A percentile compares a stretch with the other conserved stretches of the same genome.
These are phyloP conservation scores for Aquilaria agallochum DNA, from an alignment of 441 rosid species.

Conservation along the genomic window DNA sequence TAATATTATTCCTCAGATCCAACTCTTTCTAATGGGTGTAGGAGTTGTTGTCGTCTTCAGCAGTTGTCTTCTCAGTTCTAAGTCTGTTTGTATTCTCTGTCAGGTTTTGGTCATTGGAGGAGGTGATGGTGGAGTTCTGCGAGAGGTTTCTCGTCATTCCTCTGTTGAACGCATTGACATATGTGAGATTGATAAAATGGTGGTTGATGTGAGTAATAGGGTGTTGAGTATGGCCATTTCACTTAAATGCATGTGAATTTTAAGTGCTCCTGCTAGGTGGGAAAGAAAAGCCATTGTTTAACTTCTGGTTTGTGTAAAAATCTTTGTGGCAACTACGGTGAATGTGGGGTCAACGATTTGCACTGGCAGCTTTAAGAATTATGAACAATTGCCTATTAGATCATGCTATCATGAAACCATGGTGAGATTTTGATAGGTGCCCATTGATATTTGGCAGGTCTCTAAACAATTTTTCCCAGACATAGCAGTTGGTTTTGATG, in stretches of 20 bases:
- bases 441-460: constrained; percentile 56
- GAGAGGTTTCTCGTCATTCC: constrained; percentile 84
- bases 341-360: neutral
- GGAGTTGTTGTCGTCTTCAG: neutral
- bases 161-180: constrained; percentile 83
- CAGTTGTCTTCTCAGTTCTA: neutral
- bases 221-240: too few relatives aligned
- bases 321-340: too few relatives aligned
- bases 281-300: neutral
- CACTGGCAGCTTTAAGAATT: neutral
- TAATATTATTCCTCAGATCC: neutral
- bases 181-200: constrained; percentile 95
- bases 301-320: neutral
- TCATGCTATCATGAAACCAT: constrained; percentile 46
- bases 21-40: neutral
- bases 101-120: constrained; percentile 98
- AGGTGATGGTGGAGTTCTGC: constrained; percentile 92
- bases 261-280: neutral
- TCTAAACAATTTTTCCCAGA: constrained; percentile 81
- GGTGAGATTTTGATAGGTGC: constrained; percentile 91
- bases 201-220: constrained; percentile 72
- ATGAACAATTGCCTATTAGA: too few relatives aligned
- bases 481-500: constrained; percentile 77
- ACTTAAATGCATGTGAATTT: too few relatives aligned
- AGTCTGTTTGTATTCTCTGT: constrained; percentile 10